Evolutionary conservation across 2,329 filamentous ascomycete species (phyloP).

Genomic region (Neonectria sp.): DNA sequence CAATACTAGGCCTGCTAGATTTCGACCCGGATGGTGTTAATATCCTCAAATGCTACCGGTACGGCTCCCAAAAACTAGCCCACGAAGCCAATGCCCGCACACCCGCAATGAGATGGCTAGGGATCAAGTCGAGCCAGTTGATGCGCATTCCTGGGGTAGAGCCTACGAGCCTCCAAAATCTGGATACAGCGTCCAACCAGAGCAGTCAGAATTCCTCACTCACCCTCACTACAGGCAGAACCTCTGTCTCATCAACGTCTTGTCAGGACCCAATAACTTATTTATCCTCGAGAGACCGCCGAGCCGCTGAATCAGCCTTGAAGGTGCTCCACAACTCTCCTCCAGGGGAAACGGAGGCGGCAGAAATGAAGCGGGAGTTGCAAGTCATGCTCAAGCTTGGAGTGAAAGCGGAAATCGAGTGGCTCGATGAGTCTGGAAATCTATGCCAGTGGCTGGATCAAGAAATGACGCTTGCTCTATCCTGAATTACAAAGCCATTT

Average conservation of each 20-base stretch:
- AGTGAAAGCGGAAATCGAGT: slow-evolving; percentile 84
- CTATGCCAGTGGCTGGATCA: slow-evolving; percentile 66
- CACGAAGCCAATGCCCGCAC: slow-evolving; percentile 71
- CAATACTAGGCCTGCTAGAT: slow-evolving; percentile 78
- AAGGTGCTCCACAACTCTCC: slow-evolving; percentile 54
- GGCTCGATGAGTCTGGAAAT: slow-evolving; percentile 71
- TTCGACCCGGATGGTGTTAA: slow-evolving; percentile 83
- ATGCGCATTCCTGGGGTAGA: slow-evolving; percentile 28
- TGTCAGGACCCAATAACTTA: slow-evolving; percentile 50
- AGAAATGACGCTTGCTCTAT: slow-evolving; percentile 50
- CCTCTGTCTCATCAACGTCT: slow-evolving; percentile 45
- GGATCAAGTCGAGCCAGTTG: slow-evolving; percentile 65
- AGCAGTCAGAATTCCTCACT: slow-evolving; percentile 27
- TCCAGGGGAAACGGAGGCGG: slow-evolving; percentile 49
- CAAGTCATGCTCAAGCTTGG: slow-evolving; percentile 83
- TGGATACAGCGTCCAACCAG: neutral
- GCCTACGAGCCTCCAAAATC: neutral
- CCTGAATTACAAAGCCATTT: neutral
- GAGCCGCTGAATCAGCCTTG: slow-evolving; percentile 69
- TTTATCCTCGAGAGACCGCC: slow-evolving; percentile 71
- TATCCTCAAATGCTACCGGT: slow-evolving; percentile 82
- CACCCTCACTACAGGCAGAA: slow-evolving; percentile 4
- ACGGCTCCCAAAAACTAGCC: slow-evolving; percentile 74
- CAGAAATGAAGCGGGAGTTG: slow-evolving; percentile 68
- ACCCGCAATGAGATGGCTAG: slow-evolving; percentile 74